Percentiles rank a stretch among this genome's conserved stretches.
Evolutionary conservation across 1,284 basidiomycete species (phyloP).

Genomic region (Malassezia brasiliensis): DNA sequence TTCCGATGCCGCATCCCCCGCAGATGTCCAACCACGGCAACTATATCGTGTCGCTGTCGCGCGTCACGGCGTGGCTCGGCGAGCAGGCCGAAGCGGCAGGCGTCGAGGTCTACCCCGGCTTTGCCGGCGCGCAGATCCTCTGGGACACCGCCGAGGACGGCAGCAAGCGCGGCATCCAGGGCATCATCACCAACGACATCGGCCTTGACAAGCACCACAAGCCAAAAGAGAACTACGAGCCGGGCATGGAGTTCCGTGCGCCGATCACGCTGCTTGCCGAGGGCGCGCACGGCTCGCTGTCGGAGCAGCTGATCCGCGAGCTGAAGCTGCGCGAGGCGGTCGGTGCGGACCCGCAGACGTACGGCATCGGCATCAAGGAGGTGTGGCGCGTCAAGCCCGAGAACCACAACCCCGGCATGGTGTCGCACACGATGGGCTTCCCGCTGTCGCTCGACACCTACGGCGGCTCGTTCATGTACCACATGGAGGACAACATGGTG

Average conservation of each 20-base stretch:
- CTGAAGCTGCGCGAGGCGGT: slow-evolving; percentile 64
- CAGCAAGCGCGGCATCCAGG: slow-evolving; percentile 57
- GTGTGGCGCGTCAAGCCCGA: slow-evolving; percentile 81
- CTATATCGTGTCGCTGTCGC: slow-evolving; percentile 83
- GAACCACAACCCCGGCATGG: slow-evolving; percentile 70
- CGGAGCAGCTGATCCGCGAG: slow-evolving; percentile 68
- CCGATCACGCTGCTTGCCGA: slow-evolving; percentile 91
- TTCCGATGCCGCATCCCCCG: slow-evolving; percentile 89
- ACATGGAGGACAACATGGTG: slow-evolving; percentile 87
- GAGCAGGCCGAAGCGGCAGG: slow-evolving; percentile 79
- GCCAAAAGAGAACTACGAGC: slow-evolving; percentile 83
- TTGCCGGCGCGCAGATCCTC: slow-evolving; percentile 75
- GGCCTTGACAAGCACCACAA: slow-evolving; percentile 70
- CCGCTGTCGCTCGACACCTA: slow-evolving; percentile 77
- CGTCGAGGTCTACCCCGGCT: slow-evolving; percentile 94
- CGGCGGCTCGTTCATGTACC: slow-evolving; percentile 88
- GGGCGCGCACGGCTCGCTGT: slow-evolving; percentile 84
- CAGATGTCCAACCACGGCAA: slow-evolving; percentile 94
- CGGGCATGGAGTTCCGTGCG: slow-evolving; percentile 91
- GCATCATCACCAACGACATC: slow-evolving; percentile 88
- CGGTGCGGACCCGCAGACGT: slow-evolving; percentile 78
- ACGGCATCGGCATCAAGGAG: slow-evolving; percentile 92
- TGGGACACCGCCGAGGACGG: slow-evolving; percentile 62
- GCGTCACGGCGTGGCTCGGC: slow-evolving; percentile 80
- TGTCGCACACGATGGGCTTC: slow-evolving; percentile 90